phyloP scores from a whole-genome alignment of 495 filamentous ascomycete species.

The Antarctomyces pellizariae region DNA sequence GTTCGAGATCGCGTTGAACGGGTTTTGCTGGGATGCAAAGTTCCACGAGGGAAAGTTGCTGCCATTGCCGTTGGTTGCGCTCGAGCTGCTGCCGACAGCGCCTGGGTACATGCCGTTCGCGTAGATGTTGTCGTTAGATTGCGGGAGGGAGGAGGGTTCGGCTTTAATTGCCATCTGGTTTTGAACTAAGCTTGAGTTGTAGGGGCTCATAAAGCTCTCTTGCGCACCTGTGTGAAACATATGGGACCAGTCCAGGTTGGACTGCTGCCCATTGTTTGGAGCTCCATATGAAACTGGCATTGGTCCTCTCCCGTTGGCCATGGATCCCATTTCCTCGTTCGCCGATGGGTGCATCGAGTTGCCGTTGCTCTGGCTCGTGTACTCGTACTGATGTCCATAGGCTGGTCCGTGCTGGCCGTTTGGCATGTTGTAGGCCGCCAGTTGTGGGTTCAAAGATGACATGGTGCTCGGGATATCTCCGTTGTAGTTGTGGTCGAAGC shows the following conservation, averaged over 20 bases:
- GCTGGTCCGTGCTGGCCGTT: constrained; percentile 18
- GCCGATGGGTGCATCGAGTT: constrained; percentile 7
- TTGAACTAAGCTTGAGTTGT: constrained; percentile 30
- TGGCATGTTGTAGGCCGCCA: constrained; percentile 30
- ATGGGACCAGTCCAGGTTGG: constrained; percentile 39
- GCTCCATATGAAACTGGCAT: constrained; percentile 26
- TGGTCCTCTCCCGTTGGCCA: constrained; percentile 7
- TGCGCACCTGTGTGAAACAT: constrained; percentile 49
- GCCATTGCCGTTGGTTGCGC: constrained; percentile 16
- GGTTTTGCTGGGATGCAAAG: constrained; percentile 15
- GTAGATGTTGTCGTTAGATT: constrained; percentile 18
- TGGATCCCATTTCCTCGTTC: constrained; percentile 2
- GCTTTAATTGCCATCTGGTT: constrained; percentile 28
- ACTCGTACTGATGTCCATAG: constrained; percentile 11
- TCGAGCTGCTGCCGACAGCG: too few relatives aligned
- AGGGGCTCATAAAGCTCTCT: constrained; percentile 33
- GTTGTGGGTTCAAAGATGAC: constrained; percentile 29
- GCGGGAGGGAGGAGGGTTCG: constrained; percentile 21
- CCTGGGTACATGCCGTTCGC: constrained; percentile 18
- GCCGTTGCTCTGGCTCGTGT: constrained; percentile 8
- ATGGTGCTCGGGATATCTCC: constrained; percentile 26
- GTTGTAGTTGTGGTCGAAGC: constrained; percentile 25
- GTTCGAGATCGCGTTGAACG: constrained; percentile 24
- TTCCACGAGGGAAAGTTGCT: constrained; percentile 19
- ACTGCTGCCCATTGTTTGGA: constrained; percentile 19